Base-by-base conservation (phyloP, 768 basidiomycete genomes). In the Termitomyces sp. region DNA sequence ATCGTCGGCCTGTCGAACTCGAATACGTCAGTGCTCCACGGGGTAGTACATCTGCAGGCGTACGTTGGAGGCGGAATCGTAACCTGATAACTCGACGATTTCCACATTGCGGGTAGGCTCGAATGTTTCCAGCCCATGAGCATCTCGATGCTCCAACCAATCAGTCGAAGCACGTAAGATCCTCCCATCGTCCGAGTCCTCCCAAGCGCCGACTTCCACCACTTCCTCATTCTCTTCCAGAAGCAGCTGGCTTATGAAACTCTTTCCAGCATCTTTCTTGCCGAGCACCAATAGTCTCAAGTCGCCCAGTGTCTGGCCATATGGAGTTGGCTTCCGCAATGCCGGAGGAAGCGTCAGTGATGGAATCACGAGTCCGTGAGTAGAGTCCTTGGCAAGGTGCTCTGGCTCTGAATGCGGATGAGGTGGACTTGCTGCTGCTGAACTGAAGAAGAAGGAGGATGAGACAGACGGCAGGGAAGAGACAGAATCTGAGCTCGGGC, bases 51-150 rank as follows among this genome's bases (percentile, higher is more conserved):
- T 58, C 55, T 53, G 12, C 13, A 36, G 26, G 61, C 52, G 57
- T 68, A 87, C 85, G 68, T 83, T 73, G 44, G 72, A 65, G 28
- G 73, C 69, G 53, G 71, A 67, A 51, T 79, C 75, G 62, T 80
- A 83, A 10, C 72, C 75, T 10, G 77, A 75, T 5, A 86, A 63
- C 54, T 80, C 79, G 43, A 82, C 64, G 40, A 90, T 77, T 66
- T 89, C 85, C 8, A 90, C 73, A 64, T 90, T 90, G 62, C 80
- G 75, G 13, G 79, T 76, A 8, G 87, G 82, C 64, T 88, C 88
- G 43, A 81, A 83, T 59, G 80, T 83, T 68, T 89, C 87, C 4
- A 86, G 73, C 1, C 86, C 87, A 63, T 88, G 83, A 1, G 75
- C 77, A 67, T 87, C 85, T 26, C 75, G 76, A 64, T 85, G 84